Evolutionary conservation across 202 grass and related monocot species (phyloP).

Genomic region (Panicum hallii): DNA sequence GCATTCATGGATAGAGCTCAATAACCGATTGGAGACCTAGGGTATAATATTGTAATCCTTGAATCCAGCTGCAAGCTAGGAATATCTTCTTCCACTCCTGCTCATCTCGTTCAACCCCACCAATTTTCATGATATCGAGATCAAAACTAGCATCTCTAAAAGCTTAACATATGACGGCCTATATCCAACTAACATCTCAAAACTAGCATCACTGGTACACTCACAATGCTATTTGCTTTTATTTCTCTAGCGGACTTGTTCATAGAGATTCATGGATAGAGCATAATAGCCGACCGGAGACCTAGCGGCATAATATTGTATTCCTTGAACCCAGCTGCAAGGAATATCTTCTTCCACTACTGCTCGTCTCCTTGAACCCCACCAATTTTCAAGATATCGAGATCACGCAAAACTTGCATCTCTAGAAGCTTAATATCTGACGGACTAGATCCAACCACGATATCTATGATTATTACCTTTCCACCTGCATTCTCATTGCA

Average conservation of each 20-base stretch:
- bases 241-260: background rate
- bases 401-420: background rate
- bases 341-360: background rate
- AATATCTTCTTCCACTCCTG: too few relatives aligned
- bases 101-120: too few relatives aligned
- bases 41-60: too few relatives aligned
- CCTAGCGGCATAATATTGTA: background rate
- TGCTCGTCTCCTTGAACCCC: background rate
- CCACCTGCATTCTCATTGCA: background rate
- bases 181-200: too few relatives aligned
- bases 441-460: background rate
- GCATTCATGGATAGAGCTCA: too few relatives aligned
- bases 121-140: too few relatives aligned
- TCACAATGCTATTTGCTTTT: background rate
- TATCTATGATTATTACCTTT: constrained; percentile 12
- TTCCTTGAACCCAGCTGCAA: background rate
- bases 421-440: background rate
- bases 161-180: too few relatives aligned
- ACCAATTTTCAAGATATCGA: background rate
- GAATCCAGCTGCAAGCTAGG: too few relatives aligned
- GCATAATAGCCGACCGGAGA: background rate
- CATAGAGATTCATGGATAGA: background rate
- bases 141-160: too few relatives aligned
- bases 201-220: background rate
- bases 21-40: too few relatives aligned